Conservation (phyloP, 345 rosid genomes). For the Citrus trifoliata region DNA sequence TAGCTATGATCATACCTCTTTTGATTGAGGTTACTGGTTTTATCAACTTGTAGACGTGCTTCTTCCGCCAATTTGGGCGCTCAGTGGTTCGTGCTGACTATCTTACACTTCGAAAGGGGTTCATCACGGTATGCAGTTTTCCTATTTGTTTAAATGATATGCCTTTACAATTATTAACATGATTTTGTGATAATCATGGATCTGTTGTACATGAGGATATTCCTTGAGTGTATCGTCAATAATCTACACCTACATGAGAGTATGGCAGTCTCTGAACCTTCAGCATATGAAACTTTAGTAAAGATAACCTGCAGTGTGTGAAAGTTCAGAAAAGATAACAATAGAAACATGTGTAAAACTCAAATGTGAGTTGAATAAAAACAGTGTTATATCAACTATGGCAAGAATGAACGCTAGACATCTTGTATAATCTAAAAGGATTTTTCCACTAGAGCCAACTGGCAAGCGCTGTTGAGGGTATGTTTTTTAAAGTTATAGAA, state of each 20-base stretch:
- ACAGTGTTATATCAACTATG: background rate
- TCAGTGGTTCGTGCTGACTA: slow-evolving; percentile 91
- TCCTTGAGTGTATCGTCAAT: background rate
- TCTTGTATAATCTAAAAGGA: background rate
- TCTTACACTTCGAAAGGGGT: slow-evolving; percentile 83
- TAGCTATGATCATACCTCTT: background rate
- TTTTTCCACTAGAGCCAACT: background rate
- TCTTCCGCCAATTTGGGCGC: slow-evolving; percentile 80
- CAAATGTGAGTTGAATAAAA: background rate
- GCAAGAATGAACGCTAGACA: background rate
- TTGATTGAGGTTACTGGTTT: slow-evolving; percentile 8
- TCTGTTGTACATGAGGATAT: background rate
- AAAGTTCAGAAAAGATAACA: background rate
- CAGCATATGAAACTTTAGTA: background rate
- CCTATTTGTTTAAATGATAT: background rate
- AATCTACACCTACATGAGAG: background rate
- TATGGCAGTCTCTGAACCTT: background rate
- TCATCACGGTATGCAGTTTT: slow-evolving; percentile 57
- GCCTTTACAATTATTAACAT: background rate
- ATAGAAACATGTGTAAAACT: background rate
- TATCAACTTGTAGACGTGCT: slow-evolving; percentile 66
- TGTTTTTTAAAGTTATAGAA: background rate
- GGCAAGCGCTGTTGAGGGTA: background rate
- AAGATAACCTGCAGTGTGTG: background rate
- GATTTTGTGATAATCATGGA: background rate